These are phyloP conservation scores for Wallacemonas rigidus DNA, from an alignment of 208 protist genomes.

Conservation along the genomic window DNA sequence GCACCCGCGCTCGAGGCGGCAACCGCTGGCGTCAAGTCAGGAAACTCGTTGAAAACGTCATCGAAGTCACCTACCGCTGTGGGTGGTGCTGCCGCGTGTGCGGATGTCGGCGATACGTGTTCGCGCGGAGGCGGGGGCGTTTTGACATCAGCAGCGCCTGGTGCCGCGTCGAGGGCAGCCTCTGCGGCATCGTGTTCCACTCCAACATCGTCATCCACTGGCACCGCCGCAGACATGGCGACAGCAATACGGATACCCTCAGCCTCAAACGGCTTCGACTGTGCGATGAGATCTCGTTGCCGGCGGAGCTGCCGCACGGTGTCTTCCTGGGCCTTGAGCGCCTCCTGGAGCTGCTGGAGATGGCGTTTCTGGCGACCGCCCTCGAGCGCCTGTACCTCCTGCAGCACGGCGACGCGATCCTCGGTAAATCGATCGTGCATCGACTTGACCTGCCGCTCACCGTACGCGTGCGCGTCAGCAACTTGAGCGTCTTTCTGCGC, in stretches of 20 bases:
- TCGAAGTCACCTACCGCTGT: constrained; percentile 1
- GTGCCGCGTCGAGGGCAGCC: not conserved
- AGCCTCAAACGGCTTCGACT: constrained; percentile 29
- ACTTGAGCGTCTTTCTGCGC: constrained; percentile 27
- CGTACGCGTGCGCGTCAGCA: constrained; percentile 26
- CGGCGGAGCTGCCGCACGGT: constrained; percentile 27
- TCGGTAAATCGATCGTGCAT: constrained; percentile 30
- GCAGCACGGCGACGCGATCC: constrained; percentile 26
- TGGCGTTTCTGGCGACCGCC: constrained; percentile 39
- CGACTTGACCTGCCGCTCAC: constrained; percentile 28
- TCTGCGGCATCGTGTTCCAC: not conserved
- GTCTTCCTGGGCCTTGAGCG: constrained; percentile 13
- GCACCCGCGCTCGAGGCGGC: not conserved
- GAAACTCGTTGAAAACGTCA: constrained; percentile 17
- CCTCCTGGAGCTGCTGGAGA: constrained; percentile 29
- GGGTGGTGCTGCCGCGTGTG: not conserved
- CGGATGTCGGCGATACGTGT: not conserved
- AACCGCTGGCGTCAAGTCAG: not conserved
- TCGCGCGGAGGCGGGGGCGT: too few species aligned
- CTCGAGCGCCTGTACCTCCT: constrained; percentile 39
- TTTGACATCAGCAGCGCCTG: too few species aligned
- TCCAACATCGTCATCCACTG: not conserved
- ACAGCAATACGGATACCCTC: constrained; percentile 25
- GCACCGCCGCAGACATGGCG: constrained; percentile 3
- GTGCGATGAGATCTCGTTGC: constrained; percentile 30